Evolutionary conservation across 225 moss, liverwort and hornwort species (phyloP).

Genomic region (Bryoerythrophyllum caledonicum): DNA sequence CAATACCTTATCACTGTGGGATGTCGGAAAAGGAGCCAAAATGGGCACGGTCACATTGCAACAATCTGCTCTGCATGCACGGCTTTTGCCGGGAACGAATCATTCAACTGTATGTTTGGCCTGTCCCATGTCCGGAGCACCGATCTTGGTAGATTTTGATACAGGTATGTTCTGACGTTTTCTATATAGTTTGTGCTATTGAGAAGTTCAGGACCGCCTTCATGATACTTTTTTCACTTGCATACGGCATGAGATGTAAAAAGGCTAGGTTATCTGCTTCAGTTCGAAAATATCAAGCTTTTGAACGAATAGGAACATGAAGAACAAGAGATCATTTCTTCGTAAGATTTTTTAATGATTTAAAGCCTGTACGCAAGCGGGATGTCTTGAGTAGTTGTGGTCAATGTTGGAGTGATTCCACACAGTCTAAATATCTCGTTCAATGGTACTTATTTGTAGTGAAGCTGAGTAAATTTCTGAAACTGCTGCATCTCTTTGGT

Average conservation of each 20-base stretch:
- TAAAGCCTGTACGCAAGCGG: constrained; percentile 6
- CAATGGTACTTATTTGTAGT: constrained; percentile 6
- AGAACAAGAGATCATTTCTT: too few relatives aligned
- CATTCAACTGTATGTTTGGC: constrained; percentile 77
- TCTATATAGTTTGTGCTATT: neutral
- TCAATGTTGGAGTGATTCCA: neutral
- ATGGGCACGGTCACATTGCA: constrained; percentile 53
- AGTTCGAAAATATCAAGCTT: neutral
- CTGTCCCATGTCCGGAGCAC: constrained; percentile 86
- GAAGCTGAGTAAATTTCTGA: neutral
- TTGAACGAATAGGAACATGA: neutral
- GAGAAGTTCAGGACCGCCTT: neutral
- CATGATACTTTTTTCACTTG: neutral
- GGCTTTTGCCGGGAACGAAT: constrained; percentile 76
- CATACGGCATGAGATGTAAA: neutral
- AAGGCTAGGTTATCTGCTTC: neutral
- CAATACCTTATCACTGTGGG: constrained; percentile 88
- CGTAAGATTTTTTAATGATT: neutral
- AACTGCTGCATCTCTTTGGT: neutral
- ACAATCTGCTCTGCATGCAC: constrained; percentile 83
- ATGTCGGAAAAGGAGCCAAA: constrained; percentile 76
- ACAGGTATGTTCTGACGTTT: constrained; percentile 38
- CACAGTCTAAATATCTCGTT: constrained; percentile 7
- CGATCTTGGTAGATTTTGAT: constrained; percentile 77
- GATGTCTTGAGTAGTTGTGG: too few relatives aligned